Evolutionary conservation across 2,329 filamentous ascomycete genomes (phyloP), one percentile per base, ranked within the genome.

Genomic region (Aureobasidium melanogenum): DNA sequence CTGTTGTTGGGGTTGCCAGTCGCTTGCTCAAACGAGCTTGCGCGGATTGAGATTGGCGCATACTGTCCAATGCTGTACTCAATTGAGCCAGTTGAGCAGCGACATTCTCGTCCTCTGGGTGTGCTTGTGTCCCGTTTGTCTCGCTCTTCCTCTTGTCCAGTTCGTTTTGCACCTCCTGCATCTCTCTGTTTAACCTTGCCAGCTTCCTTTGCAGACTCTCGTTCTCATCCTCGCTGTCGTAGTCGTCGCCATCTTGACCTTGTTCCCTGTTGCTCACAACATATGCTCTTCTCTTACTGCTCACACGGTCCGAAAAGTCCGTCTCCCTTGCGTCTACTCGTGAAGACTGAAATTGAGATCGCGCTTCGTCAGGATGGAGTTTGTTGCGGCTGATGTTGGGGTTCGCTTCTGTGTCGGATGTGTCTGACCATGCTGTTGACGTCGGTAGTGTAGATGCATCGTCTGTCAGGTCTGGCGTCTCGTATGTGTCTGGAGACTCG

Each of bases 381-480:
- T 86, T 84, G 38, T 88, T 86, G 66, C 87, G 87, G 66, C 89
- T 91, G 60, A 99, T 90, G 24, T 72, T 74, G 34, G 83, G 80
- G 14, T 61, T 61, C 3, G 50, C 46, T 22, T 61, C 59, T 15
- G 59, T 52, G 5, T 60, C 46, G n/a, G 58, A 60, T 12, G 36
- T 52, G 55, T 87, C 83, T 24, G 84, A 56, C 43, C 22, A 78
- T n/a, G 68, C 69, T 26, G 77, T 74, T n/a, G 76, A 77, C 10
- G 61, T 62, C 12, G 30, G 59, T 62, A 91, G 78, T 51, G 91
- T 96, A 24, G 91, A 96, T 65, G 85, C 88, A 74, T 96, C 92
- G 71, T 96, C 91, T 61, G 88, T 93, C 66, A 97, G 79, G 61
- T 96, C 92, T 66, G 93, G 92, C 17, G 94, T 97, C 76, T 97